Evolutionary conservation across 257 asterid genomes (phyloP).

Genomic region (Solanum lignicaule): DNA sequence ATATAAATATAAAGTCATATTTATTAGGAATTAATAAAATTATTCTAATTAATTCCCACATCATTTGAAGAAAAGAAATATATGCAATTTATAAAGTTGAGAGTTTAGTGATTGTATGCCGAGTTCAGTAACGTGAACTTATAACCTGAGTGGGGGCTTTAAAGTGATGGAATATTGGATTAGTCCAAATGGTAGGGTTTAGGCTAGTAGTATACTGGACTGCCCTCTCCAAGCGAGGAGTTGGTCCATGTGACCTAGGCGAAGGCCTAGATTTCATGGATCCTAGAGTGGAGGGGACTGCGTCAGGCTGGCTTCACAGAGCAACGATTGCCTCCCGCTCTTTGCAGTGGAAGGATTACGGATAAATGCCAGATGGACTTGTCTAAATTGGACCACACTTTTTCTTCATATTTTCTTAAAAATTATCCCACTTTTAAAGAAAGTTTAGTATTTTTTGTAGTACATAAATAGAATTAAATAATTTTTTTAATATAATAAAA

Average conservation of each 20-base stretch:
- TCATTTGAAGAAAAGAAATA: too few species aligned
- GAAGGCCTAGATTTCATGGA: too few species aligned
- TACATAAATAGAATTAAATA: too few species aligned
- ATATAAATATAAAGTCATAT: too few species aligned
- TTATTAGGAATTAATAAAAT: too few species aligned
- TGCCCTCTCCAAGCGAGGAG: neutral
- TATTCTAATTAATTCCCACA: too few species aligned
- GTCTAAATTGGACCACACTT: neutral
- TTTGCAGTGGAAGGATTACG: neutral
- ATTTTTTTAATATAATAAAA: too few species aligned
- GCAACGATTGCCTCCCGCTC: neutral
- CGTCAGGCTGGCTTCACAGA: too few species aligned
- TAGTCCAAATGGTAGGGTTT: neutral
- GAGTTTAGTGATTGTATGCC: neutral
- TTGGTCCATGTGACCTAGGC: too few species aligned
- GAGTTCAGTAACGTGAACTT: neutral
- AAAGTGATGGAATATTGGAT: neutral
- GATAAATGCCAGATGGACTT: neutral
- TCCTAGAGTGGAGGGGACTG: too few species aligned
- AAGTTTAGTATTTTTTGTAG: neutral
- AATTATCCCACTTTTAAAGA: neutral
- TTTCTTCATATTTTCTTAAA: neutral
- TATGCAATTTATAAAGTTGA: neutral
- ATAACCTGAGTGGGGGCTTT: neutral
- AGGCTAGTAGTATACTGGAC: neutral